Conservation (phyloP, 2,329 filamentous ascomycete genomes). For the Ceratocystis cubensis region DNA sequence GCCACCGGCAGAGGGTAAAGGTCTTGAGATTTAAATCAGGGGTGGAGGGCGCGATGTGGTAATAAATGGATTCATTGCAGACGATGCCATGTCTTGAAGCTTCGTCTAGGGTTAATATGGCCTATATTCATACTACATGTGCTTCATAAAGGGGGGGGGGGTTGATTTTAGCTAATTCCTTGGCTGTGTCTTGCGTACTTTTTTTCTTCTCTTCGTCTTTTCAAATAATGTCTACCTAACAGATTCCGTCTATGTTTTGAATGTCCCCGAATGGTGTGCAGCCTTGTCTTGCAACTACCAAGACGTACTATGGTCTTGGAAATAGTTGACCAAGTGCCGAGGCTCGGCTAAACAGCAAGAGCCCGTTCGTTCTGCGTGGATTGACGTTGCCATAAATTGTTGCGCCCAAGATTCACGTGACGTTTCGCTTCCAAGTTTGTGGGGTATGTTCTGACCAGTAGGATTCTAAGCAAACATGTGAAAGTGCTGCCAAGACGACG, state of each 20-base stretch:
- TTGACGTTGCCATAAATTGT: not conserved
- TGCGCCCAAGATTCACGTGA: not conserved
- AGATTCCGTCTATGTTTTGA: not conserved
- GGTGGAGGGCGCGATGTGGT: not conserved
- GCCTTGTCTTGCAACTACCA: too few species aligned
- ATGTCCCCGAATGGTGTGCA: not conserved
- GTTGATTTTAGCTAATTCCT: not conserved
- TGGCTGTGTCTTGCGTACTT: not conserved
- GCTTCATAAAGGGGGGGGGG: not conserved
- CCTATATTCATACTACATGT: not conserved
- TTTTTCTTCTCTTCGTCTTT: not conserved
- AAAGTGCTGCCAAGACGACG: not conserved
- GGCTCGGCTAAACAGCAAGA: not conserved
- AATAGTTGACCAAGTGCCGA: not conserved
- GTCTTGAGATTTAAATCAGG: conserved; percentile 16
- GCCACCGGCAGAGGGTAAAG: conserved; percentile 17
- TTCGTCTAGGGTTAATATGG: not conserved
- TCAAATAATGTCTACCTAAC: not conserved
- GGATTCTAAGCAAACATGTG: not conserved
- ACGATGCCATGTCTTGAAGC: not conserved
- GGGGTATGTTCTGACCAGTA: not conserved
- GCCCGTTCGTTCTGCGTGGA: not conserved
- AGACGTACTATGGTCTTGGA: too few species aligned
- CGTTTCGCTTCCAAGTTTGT: not conserved
- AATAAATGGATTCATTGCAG: not conserved